Evolutionary conservation across 2,329 filamentous ascomycete species (phyloP), one percentile per base, ranked within the genome.

Genomic region (Aureobasidium sp.): DNA sequence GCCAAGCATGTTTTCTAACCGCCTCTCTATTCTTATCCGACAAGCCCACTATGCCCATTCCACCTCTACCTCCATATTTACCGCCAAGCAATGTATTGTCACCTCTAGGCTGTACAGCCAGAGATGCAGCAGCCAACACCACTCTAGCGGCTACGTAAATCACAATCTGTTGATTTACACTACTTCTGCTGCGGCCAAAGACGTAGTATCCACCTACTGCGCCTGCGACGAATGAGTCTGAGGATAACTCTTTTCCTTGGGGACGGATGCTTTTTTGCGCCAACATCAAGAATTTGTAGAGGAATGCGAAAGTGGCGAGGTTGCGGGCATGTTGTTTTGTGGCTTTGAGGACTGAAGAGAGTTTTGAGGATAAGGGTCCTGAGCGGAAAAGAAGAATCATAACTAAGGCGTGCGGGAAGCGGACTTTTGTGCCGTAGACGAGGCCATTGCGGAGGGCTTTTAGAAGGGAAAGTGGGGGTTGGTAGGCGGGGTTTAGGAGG

Each of bases 351-450:
- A 99, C 90, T 62, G 97, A 88, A 65, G 82, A 81, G 69, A 88
- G 76, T 81, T 98, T 98, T 78, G 97, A 89, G 65, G 90, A 90
- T 73, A 97, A 79, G 58, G 83, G 88, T 82, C 95, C 96, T 13
- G 92, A 94, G 72, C 96, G 93, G 85, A 99, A 99, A 71, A 99
- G 89, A 73, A 98, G 92, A 71, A 98, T 94, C 95, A 99, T 99
- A 60, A 99, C 96, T 72, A 99, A 87, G 68, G 96, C 96, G 83
- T 99, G 96, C 70, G 96, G 96, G 83, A 99, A 98, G 70, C 96
- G 95, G 80, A 99, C 94, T 88, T 98, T 98, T 74, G 93, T 90
- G 68, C 96, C 96, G 82, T 99, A 99, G 69, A 99, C 94, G 71
- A 95, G 91, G 79, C 96, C 96, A 89, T 98, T 99, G 81, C 96